phyloP scores from a whole-genome alignment of 352 stramenopile genomes.

The Globisporangium perplexum region DNA sequence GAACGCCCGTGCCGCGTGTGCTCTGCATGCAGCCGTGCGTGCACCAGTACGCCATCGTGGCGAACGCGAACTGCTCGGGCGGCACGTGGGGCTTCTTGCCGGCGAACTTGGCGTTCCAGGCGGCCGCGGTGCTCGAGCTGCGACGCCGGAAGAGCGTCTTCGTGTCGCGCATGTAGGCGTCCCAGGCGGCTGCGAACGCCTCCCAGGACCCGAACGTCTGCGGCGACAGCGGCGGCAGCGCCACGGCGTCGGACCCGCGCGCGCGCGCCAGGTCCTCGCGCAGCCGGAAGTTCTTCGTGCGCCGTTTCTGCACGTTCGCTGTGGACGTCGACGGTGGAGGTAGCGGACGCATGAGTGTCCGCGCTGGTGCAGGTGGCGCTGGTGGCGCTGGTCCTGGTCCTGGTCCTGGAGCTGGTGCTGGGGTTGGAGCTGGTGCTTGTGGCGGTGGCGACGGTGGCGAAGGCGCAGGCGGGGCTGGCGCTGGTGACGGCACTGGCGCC shows the following conservation, averaged over 20 bases:
- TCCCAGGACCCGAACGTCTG: constrained; percentile 60
- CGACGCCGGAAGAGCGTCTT: constrained; percentile 75
- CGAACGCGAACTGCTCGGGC: constrained; percentile 69
- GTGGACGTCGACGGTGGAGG: constrained; percentile 10
- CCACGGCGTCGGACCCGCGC: constrained; percentile 31
- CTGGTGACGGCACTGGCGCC: no score
- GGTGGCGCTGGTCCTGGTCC: neutral
- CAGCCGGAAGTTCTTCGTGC: constrained; percentile 79
- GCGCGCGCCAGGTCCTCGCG: constrained; percentile 64
- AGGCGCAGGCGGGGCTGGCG: no score
- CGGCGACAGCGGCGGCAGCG: constrained; percentile 44
- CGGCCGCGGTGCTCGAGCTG: constrained; percentile 62
- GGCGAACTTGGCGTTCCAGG: constrained; percentile 74
- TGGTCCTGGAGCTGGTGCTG: neutral
- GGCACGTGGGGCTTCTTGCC: constrained; percentile 69
- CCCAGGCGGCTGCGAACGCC: constrained; percentile 60
- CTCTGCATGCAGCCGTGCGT: constrained; percentile 79
- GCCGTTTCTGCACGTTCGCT: constrained; percentile 57
- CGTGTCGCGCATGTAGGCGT: constrained; percentile 53
- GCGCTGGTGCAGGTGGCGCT: neutral
- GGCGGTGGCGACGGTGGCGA: no score
- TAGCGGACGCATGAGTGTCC: no score
- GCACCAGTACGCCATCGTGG: constrained; percentile 83
- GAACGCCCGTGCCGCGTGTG: constrained; percentile 63
- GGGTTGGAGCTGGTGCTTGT: no score